Conservation (phyloP, 352 stramenopile species). For the Blastocystis sp. region DNA sequence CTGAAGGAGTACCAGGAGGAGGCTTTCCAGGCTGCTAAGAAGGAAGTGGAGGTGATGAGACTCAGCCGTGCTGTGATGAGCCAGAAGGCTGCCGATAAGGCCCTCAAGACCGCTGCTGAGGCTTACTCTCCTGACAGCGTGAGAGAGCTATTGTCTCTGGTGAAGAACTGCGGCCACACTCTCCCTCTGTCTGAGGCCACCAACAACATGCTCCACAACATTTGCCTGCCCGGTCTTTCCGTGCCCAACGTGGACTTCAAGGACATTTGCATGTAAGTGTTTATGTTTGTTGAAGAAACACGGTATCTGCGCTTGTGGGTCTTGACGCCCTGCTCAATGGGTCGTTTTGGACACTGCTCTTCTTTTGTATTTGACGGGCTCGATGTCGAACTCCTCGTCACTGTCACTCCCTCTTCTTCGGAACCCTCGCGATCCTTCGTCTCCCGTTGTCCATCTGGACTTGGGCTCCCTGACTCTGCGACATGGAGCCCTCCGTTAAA, state of each 20-base stretch:
- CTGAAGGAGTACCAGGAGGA: constrained; percentile 39
- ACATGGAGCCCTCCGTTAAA: neutral
- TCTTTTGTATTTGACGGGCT: neutral
- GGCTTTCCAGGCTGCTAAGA: constrained; percentile 41
- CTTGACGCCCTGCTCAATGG: constrained; percentile 8
- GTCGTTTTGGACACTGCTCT: constrained; percentile 39
- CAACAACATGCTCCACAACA: constrained; percentile 65
- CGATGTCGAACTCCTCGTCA: constrained; percentile 29
- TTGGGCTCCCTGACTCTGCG: neutral
- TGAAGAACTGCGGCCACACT: constrained; percentile 42
- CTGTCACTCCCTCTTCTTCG: constrained; percentile 24
- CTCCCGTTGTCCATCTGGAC: neutral
- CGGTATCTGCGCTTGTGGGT: neutral
- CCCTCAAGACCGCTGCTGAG: constrained; percentile 40
- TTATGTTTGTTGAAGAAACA: constrained; percentile 13
- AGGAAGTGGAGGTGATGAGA: constrained; percentile 68
- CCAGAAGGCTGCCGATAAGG: constrained; percentile 58
- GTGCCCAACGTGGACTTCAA: constrained; percentile 40
- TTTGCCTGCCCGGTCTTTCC: constrained; percentile 56
- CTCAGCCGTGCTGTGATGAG: constrained; percentile 50
- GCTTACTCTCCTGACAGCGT: constrained; percentile 38
- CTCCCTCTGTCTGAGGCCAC: constrained; percentile 29
- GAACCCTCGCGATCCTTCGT: too few relatives aligned
- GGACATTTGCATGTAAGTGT: constrained; percentile 52
- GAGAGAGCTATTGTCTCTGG: neutral